Evolutionary conservation across 2,329 filamentous ascomycete species (phyloP), one percentile per base, ranked within the genome.

Genomic region (Exophiala sp.): DNA sequence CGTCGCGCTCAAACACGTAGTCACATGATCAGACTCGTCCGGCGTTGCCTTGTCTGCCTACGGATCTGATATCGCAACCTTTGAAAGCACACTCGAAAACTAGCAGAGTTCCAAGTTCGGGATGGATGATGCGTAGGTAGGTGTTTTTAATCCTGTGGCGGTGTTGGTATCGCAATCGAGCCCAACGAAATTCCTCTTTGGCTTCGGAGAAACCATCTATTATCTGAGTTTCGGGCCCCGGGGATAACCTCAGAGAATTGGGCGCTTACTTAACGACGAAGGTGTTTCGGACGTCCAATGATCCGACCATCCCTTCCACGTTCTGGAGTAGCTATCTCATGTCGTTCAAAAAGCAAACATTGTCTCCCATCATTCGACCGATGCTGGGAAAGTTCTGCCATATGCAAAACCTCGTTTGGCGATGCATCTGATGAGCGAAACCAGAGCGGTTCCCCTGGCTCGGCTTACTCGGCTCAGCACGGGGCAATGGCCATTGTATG

Each of bases 251-350:
- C 13, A 19, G 14, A 7, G 19, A 14, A 6, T n/a, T n/a, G 19
- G 52, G 42, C 52, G 52, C 52, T 55, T 55, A 55, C 45, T 52
- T 47, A 54, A 52, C 37, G 40, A 42, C 39, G 39, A 46, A 45
- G 35, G 51, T 48, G 48, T 46, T 38, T 30, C 40, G 45, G 37
- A 44, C 37, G 19, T 30, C 38, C 48, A 45, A 40, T 40, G 11
- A 40, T 32, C 24, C 10, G 10, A 18, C 37, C 37, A 29, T 14
- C 39, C 19, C 24, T n/a, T 21, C 27, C 8, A 42, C 11, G 16
- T 35, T 5, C n/a, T n/a, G 16, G 32, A 6, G 16, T 18, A 18
- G 13, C 4, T n/a, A n/a, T 32, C 29, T 32, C 29, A 32, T 32
- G 11, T n/a, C 11, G 29, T 32, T 32, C 29, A 32, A 32, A n/a